Evolutionary conservation across 768 basidiomycete genomes (phyloP).

Genomic region (Mycena vitilis): DNA sequence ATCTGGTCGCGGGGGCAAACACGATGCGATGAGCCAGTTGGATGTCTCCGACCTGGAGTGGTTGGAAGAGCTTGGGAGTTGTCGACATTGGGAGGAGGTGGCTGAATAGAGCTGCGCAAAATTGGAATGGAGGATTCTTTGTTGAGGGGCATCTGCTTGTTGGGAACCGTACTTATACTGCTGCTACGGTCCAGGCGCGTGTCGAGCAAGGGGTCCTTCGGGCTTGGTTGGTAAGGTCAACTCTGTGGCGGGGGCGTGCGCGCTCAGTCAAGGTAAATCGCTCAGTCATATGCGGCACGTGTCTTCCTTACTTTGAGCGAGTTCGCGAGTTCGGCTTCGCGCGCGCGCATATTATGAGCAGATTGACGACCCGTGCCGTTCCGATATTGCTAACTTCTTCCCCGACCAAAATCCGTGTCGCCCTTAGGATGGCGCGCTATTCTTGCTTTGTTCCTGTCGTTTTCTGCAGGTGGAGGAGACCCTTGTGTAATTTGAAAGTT

Average conservation of each 20-base stretch:
- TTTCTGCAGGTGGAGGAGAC: too few relatives aligned
- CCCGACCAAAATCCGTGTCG: too few relatives aligned
- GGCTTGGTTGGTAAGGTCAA: not conserved
- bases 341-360: not conserved
- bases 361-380: not conserved
- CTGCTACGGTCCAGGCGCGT: not conserved
- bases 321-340: not conserved
- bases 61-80: slow-evolving; percentile 49
- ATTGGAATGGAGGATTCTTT: not conserved
- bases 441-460: too few relatives aligned
- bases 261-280: not conserved
- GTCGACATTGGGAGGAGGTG: slow-evolving; percentile 3
- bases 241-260: not conserved
- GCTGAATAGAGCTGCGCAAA: not conserved
- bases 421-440: too few relatives aligned
- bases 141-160: not conserved
- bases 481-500: too few relatives aligned
- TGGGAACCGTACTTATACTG: not conserved
- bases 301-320: not conserved
- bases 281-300: not conserved
- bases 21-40: slow-evolving; percentile 57
- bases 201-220: not conserved
- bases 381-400: too few relatives aligned
- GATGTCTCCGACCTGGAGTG: slow-evolving; percentile 50
- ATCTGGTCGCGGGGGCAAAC: slow-evolving; percentile 59